Conservation (phyloP, 2,329 filamentous ascomycete genomes). For the Pleoardoris graminearum region DNA sequence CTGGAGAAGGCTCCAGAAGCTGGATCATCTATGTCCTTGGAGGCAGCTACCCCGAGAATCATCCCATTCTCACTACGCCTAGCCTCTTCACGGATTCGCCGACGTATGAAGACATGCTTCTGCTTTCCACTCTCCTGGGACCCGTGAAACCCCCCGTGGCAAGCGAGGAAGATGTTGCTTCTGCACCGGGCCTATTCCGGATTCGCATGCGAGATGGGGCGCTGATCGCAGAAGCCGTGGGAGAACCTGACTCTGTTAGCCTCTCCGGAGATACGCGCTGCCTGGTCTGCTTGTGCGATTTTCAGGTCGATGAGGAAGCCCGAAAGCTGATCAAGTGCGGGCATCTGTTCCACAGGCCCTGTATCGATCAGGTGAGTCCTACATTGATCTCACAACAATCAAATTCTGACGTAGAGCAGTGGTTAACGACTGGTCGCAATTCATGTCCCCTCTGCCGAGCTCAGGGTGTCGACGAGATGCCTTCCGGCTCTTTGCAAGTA, state of each 20-base stretch:
- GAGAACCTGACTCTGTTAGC: conserved; percentile 39
- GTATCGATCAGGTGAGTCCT: conserved; percentile 66
- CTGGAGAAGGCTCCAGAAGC: conserved; percentile 62
- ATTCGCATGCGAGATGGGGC: conserved; percentile 49
- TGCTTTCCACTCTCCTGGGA: conserved; percentile 67
- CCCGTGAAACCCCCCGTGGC: conserved; percentile 71
- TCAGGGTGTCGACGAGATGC: conserved; percentile 59
- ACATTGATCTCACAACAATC: not conserved
- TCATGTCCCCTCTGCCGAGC: conserved; percentile 65
- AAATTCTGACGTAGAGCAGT: conserved; percentile 49
- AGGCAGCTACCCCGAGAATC: conserved; percentile 70
- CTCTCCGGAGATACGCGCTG: conserved; percentile 57
- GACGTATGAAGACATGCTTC: conserved; percentile 73
- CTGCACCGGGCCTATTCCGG: conserved; percentile 63
- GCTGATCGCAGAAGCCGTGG: conserved; percentile 54
- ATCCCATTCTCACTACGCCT: conserved; percentile 70
- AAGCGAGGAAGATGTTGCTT: conserved; percentile 64
- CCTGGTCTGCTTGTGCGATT: conserved; percentile 68
- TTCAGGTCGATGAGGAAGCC: conserved; percentile 64
- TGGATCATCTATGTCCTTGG: conserved; percentile 75
- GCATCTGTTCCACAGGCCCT: conserved; percentile 69
- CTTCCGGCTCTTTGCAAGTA: conserved; percentile 7
- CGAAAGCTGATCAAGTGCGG: conserved; percentile 65
- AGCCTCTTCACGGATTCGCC: conserved; percentile 72
- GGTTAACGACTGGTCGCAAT: conserved; percentile 69